These are phyloP conservation scores for Globisporangium parvum DNA, from an alignment of 352 stramenopile species.

Conservation along the genomic window DNA sequence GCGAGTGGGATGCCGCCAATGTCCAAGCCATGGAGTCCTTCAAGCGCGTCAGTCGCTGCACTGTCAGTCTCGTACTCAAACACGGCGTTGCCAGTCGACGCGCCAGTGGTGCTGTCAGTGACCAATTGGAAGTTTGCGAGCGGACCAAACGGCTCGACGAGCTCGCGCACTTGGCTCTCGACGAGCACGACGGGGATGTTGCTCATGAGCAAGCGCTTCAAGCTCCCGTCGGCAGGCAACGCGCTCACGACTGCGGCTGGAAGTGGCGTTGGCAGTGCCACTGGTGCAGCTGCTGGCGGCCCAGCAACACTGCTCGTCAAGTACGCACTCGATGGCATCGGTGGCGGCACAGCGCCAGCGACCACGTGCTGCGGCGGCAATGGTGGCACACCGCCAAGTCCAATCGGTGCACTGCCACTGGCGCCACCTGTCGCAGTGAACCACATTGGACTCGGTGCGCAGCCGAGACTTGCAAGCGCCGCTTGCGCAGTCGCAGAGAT, in stretches of 20 bases:
- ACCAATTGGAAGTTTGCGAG: constrained; percentile 66
- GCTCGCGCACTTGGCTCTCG: constrained; percentile 77
- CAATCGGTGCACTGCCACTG: constrained; percentile 16
- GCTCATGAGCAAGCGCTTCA: constrained; percentile 67
- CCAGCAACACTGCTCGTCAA: background rate
- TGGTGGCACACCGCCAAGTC: constrained; percentile 6
- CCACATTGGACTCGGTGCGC: constrained; percentile 73
- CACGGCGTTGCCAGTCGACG: constrained; percentile 61
- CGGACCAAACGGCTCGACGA: constrained; percentile 78
- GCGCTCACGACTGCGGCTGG: constrained; percentile 2
- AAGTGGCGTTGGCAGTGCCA: background rate
- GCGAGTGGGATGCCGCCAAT: constrained; percentile 63
- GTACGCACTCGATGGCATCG: background rate
- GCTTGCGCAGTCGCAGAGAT: constrained; percentile 69
- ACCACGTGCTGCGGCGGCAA: constrained; percentile 1
- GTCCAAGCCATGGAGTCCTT: constrained; percentile 72
- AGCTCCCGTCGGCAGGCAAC: constrained; percentile 9
- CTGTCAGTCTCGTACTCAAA: constrained; percentile 74
- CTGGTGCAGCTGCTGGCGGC: background rate
- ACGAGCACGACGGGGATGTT: constrained; percentile 76
- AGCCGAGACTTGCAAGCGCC: constrained; percentile 74
- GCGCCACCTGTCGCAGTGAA: constrained; percentile 37
- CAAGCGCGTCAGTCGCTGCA: constrained; percentile 50
- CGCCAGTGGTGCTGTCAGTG: constrained; percentile 37
- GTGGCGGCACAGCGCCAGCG: constrained; percentile 5